phyloP scores from a whole-genome alignment of 2,329 filamentous ascomycete species.

The Ceratocystis cubensis region DNA sequence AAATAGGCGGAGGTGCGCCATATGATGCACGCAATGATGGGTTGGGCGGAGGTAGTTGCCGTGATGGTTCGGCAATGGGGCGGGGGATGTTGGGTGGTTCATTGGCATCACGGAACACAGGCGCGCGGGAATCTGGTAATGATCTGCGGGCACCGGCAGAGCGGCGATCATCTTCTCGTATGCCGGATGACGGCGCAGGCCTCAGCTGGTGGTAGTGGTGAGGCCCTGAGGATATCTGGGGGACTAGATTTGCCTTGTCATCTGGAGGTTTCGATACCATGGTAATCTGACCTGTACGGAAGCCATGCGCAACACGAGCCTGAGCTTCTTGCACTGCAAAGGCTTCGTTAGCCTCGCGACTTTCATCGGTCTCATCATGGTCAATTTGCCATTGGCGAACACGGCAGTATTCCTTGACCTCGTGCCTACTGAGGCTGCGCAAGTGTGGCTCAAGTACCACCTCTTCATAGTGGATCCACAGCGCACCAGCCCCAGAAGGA shows the following conservation, averaged over 20 bases:
- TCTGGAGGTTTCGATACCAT: constrained; percentile 24
- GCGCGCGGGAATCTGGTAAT: constrained; percentile 15
- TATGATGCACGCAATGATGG: neutral
- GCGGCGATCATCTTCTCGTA: constrained; percentile 2
- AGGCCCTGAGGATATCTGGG: constrained; percentile 18
- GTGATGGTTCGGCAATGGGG: neutral
- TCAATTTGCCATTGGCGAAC: constrained; percentile 48
- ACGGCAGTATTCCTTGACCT: constrained; percentile 52
- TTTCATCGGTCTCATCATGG: constrained; percentile 37
- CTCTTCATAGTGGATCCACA: constrained; percentile 53
- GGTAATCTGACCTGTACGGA: constrained; percentile 23
- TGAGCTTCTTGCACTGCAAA: constrained; percentile 42
- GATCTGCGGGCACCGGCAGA: constrained; percentile 9
- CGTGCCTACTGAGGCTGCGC: constrained; percentile 36
- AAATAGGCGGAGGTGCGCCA: constrained; percentile 1
- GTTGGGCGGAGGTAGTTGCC: constrained; percentile 5
- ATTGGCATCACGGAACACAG: constrained; percentile 13
- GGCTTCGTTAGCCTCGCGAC: constrained; percentile 39
- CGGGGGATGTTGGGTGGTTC: constrained; percentile 8
- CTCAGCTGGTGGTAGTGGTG: constrained; percentile 20
- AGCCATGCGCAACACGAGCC: constrained; percentile 30
- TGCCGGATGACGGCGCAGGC: constrained; percentile 10
- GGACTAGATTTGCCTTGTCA: constrained; percentile 16
- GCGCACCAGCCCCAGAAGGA: constrained; percentile 44
- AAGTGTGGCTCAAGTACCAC: constrained; percentile 47